Base-by-base conservation (phyloP, 768 basidiomycete species). In the Sarcodon sp. region DNA sequence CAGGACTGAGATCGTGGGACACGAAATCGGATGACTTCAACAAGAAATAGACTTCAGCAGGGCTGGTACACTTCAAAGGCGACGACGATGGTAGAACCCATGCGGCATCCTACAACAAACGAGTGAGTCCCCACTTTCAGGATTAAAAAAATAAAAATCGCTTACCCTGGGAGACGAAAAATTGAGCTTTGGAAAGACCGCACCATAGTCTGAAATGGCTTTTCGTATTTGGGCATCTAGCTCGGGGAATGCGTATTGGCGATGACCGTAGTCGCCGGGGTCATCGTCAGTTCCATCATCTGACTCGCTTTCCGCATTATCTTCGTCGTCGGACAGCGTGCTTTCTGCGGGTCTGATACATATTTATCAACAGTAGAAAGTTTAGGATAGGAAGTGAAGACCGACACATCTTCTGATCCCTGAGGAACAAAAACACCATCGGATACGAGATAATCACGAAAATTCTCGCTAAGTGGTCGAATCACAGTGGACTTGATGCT, bases 101-200 rank as follows among this genome's bases (percentile, higher is more conserved):
- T 4, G 86, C 75, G 32, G 92, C 90, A 55, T 98, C 94, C 90
- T 92, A 52, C 13, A n/a, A 1, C 31, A 18, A n/a, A 39, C 43
- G 41, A 4, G 15, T 6, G 6, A 38, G 21, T 2, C 16, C 4
- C 11, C 39, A 7, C 27, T 41, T 16, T 7, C 13, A 15, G 11
- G 16, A 13, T 41, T 41, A 13, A 16, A 9, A 21, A 7, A 35
- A 33, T 38, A 38, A 46, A 15, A 57, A 50, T 16, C 35, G 55
- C 70, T 49, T 50, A 86, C 92, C 68, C 83, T 85, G 11, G 93
- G 93, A n/a, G 88, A 83, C 6, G 91, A 88, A 66, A 93, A 96
- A 59, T 96, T 97, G 48, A 98, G 78, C 65, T 98, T 98, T 0
- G 93, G 92, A 61, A 98, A 98, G 31, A 94, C 83, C 6, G 83